phyloP scores from a whole-genome alignment of 306 rosid genomes.

The Cucurbita moschata region DNA sequence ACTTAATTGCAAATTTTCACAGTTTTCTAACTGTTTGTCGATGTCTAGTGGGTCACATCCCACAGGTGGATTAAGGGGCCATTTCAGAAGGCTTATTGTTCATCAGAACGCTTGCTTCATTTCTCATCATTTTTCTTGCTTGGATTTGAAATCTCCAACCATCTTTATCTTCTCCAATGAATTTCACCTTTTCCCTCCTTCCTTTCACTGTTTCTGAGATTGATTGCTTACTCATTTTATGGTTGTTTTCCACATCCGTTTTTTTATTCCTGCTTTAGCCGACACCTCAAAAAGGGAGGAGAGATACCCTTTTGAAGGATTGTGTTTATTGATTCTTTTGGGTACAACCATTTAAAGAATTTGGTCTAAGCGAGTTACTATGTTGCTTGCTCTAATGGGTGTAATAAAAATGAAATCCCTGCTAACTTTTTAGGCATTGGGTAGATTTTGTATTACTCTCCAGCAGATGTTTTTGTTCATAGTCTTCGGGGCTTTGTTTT shows the following conservation, averaged over 20 bases:
- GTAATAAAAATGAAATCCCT: not conserved
- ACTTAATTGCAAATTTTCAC: not conserved
- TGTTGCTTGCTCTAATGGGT: not conserved
- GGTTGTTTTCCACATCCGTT: not conserved
- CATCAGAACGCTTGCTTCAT: not conserved
- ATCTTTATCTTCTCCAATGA: not conserved
- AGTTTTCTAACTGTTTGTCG: slow-evolving; percentile 32
- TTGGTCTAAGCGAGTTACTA: not conserved
- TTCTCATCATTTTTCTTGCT: not conserved
- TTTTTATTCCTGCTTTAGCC: not conserved
- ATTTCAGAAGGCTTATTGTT: not conserved
- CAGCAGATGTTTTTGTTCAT: not conserved
- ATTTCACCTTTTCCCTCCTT: not conserved
- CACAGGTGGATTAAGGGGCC: slow-evolving; percentile 23
- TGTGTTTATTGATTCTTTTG: not conserved
- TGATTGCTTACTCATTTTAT: not conserved
- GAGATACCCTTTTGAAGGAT: not conserved
- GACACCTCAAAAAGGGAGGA: not conserved
- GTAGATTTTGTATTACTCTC: not conserved
- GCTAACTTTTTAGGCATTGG: not conserved
- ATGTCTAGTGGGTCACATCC: slow-evolving; percentile 56
- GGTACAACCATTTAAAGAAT: not conserved
- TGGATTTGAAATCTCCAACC: not conserved
- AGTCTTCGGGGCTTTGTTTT: not conserved
- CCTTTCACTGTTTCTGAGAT: not conserved